Evolutionary conservation across 768 basidiomycete genomes (phyloP).

Genomic region (Leccinum barrowsii): DNA sequence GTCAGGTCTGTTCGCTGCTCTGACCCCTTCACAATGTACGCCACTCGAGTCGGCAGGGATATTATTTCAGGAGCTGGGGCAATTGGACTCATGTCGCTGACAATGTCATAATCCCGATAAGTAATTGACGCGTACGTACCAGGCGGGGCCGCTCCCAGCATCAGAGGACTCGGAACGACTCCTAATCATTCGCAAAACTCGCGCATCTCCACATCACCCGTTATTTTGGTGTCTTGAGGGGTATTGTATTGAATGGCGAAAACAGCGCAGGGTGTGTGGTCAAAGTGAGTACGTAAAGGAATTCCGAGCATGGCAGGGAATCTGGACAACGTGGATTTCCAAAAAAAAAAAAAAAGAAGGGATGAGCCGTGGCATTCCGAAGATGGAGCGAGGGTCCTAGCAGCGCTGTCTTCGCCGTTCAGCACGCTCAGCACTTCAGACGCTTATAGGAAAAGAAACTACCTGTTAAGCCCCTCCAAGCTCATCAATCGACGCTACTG

Average conservation of each 20-base stretch:
- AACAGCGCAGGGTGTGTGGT: conserved; percentile 6
- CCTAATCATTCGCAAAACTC: background rate
- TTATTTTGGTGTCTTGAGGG: background rate
- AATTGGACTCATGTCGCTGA: background rate
- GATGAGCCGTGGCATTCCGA: conserved; percentile 24
- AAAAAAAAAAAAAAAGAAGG: conserved; percentile 11
- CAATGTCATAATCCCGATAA: background rate
- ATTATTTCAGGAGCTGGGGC: background rate
- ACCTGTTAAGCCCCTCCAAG: conserved; percentile 11
- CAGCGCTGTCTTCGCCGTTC: background rate
- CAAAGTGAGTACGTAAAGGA: conserved; percentile 4
- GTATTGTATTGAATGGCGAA: conserved; percentile 16
- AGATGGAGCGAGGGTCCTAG: conserved; percentile 18
- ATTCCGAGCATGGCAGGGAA: background rate
- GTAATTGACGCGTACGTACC: background rate
- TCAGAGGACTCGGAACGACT: background rate
- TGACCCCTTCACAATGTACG: background rate
- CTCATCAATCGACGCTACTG: conserved; percentile 34
- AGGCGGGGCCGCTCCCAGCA: background rate
- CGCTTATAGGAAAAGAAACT: conserved; percentile 36
- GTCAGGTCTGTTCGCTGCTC: background rate
- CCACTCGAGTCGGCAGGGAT: background rate
- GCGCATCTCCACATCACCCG: background rate
- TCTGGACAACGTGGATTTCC: conserved; percentile 7
- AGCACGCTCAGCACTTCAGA: conserved; percentile 20